These are phyloP conservation scores for Plectranthus barbatus DNA, from an alignment of 257 asterid genomes.

Conservation along the genomic window DNA sequence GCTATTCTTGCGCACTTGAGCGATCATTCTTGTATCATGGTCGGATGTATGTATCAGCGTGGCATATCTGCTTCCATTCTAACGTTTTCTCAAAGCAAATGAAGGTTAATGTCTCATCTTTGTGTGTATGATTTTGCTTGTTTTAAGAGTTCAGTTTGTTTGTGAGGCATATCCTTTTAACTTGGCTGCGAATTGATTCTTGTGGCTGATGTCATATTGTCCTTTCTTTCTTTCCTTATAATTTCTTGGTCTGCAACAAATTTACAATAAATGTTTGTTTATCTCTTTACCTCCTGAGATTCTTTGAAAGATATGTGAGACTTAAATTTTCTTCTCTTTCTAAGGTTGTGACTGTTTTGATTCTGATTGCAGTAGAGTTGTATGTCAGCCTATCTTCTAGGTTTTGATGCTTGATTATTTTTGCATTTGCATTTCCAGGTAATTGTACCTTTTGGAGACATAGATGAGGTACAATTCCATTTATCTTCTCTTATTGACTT, in stretches of 20 bases:
- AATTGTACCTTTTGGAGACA: constrained; percentile 82
- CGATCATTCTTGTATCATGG: constrained; percentile 97
- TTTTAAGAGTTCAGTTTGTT: constrained; percentile 5
- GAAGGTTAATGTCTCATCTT: constrained; percentile 47
- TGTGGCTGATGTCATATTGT: background rate
- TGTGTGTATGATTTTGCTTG: constrained; percentile 39
- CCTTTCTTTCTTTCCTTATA: background rate
- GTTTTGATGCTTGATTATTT: constrained; percentile 15
- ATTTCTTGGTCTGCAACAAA: background rate
- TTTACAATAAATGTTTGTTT: background rate
- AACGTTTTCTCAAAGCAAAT: constrained; percentile 97
- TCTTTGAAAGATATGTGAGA: background rate
- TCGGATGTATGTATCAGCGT: constrained; percentile 82
- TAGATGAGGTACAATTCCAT: constrained; percentile 67
- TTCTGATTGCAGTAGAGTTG: background rate
- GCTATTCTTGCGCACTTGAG: constrained; percentile 98
- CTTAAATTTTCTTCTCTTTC: background rate
- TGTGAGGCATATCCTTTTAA: constrained; percentile 2
- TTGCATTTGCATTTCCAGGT: constrained; percentile 51
- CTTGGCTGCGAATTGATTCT: constrained; percentile 5
- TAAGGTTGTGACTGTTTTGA: constrained; percentile 9
- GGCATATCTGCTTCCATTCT: constrained; percentile 98
- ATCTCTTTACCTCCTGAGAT: background rate
- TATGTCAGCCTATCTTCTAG: background rate
- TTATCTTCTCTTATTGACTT: background rate